A percentile compares a stretch with the other conserved stretches of the same genome.
Evolutionary conservation across 768 basidiomycete species (phyloP).

Genomic region (Lactarius deliciosus): DNA sequence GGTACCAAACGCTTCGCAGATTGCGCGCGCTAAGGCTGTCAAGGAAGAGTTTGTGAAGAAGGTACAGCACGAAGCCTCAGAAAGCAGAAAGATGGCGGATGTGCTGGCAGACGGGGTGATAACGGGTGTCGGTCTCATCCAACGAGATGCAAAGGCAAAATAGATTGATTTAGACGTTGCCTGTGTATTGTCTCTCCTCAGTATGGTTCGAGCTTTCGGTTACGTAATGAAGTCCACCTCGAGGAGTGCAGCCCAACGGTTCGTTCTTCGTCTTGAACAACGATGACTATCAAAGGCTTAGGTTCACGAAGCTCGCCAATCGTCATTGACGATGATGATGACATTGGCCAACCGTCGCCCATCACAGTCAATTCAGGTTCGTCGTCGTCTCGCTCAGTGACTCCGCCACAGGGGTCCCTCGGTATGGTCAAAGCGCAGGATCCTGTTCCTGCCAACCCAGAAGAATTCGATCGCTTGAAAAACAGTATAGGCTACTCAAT

Average conservation of each 20-base stretch:
- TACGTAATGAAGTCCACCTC: constrained; percentile 13
- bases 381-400: neutral
- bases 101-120: constrained; percentile 71
- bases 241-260: neutral
- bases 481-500: constrained; percentile 26
- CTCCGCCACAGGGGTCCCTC: constrained; percentile 8
- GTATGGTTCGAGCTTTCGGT: constrained; percentile 1
- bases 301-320: constrained; percentile 29
- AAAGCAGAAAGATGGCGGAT: constrained; percentile 70
- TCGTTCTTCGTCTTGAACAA: neutral
- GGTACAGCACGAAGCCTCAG: constrained; percentile 61
- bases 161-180: constrained; percentile 11
- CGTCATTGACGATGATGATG: constrained; percentile 28
- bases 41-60: constrained; percentile 71
- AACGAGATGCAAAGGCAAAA: constrained; percentile 40
- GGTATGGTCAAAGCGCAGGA: constrained; percentile 3
- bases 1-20: constrained; percentile 38
- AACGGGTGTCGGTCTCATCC: constrained; percentile 73
- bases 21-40: constrained; percentile 64
- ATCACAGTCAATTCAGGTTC: constrained; percentile 1
- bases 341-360: neutral
- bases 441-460: neutral
- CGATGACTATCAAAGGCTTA: constrained; percentile 19
- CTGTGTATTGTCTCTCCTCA: neutral
- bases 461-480: neutral